Base-by-base conservation (phyloP, 2,329 filamentous ascomycete genomes). In the Aureobasidium subglaciale region DNA sequence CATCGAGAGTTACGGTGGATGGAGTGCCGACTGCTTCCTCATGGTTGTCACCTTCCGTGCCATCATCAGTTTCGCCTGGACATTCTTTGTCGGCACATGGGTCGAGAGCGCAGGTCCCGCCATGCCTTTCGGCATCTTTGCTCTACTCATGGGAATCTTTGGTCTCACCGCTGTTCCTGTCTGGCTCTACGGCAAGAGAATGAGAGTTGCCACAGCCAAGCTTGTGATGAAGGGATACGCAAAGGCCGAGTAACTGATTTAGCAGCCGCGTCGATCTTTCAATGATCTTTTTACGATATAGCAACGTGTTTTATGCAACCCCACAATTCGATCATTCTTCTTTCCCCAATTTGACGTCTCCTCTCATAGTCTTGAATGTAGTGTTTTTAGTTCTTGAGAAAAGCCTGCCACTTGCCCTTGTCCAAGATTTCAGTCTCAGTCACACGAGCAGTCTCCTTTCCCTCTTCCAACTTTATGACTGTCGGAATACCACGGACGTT, bases 31-130 rank as follows among this genome's bases (percentile, higher is more conserved):
- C 59, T 80, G 78, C 61, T 80, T 82, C 59, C 76, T 78, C 11
- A 74, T 77, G 49, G 73, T 81, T 0, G 79, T 77, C 1, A 74
- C 74, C 29, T 64, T 76, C 15, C 70, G 78, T 3, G 70, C 76
- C 10, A 64, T 79, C 5, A 72, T 82, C 8, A 70, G 73, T 0
- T 81, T 81, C 60, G 72, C 76, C 0, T 82, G 78, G 77, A 78
- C 76, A 0, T 80, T 80, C 55, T 80, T 81, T 41, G 73, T 77
- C 0, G 71, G 71, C 2, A 66, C 72, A 4, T 82, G 78, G 78
- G 69, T 78, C 0, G 60, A 66, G 1, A 45, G 65, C 0, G 64
- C 62, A 0, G 79, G 79, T 0, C 60, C 72, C 1, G 71, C 78
- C 0, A 65, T 77, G 52, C 73, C 77, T 0, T 81, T 81, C 63